Base-by-base conservation (phyloP, 768 basidiomycete species). In the Scleroderma bovista region DNA sequence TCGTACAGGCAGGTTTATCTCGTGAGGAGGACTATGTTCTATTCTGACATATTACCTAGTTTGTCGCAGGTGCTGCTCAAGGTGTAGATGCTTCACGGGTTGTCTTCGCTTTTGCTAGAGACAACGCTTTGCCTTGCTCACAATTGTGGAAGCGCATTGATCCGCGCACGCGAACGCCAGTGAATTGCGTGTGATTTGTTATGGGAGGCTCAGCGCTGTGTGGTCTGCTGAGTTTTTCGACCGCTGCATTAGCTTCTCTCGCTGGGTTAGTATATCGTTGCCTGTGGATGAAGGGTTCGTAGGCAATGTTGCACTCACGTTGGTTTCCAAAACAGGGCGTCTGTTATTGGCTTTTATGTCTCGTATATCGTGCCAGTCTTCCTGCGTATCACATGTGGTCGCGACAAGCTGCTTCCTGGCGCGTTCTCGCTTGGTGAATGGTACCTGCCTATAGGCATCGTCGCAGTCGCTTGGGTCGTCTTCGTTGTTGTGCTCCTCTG, bases 101-200 rank as follows among this genome's bases (percentile, higher is more conserved):
- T 10, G 75, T 86, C 43, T 87, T 86, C 53, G 85, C 85, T 7
- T 86, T 87, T 60, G 83, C 85, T 15, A 69, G 85, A 33, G 86
- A 88, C 56, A 79, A 85, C 49, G 85, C 85, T 6, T 73, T 88
- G 11, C 86, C 85, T 7, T 84, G 85, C 6, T 86, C 86, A 32
- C 74, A 73, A 22, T 82, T 73, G 72, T 85, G 83, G 84, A 85
- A 84, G 57, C 69, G 63, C 47, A 75, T 88, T 47, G 83, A 83
- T 52, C 60, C 49, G 6, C 60, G 61, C 54, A 85, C 84, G 2
- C 79, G 78, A 57, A 87, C 86, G 6, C 85, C 85, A 0, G 83
- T 86, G 12, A 80, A 86, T 52, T 86, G 84, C 2, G 86, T 84
- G 6, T 88, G 85, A 85, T 72, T 87, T 40, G 85, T 86, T 22